Percentiles rank a stretch among this genome's conserved stretches.
Evolutionary conservation across 1,284 basidiomycete species (phyloP).

Genomic region (Fomitiporia mediterranea): DNA sequence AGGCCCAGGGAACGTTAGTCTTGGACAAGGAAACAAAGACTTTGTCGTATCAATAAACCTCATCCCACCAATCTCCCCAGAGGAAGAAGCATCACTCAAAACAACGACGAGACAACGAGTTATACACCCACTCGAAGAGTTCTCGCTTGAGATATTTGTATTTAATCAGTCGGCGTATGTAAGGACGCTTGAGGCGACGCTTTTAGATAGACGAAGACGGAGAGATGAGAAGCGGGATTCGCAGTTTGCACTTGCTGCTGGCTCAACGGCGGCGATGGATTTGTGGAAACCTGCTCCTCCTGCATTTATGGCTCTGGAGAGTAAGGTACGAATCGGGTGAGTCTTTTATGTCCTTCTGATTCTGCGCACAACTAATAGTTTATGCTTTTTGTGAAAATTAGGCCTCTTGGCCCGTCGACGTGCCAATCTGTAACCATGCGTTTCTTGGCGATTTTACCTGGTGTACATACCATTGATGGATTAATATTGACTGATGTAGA

Average conservation of each 20-base stretch:
- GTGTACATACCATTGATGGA: constrained; percentile 73
- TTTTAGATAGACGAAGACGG: constrained; percentile 50
- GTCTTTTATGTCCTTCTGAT: constrained; percentile 23
- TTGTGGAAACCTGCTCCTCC: constrained; percentile 39
- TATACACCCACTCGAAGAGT: constrained; percentile 70
- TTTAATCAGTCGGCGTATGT: constrained; percentile 81
- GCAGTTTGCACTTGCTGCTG: no score
- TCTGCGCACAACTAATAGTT: background rate
- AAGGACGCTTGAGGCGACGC: constrained; percentile 71
- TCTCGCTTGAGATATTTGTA: constrained; percentile 84
- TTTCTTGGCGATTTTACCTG: constrained; percentile 76
- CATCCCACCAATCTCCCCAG: constrained; percentile 31
- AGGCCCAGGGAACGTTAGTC: constrained; percentile 25
- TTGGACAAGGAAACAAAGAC: constrained; percentile 39
- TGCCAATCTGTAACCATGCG: constrained; percentile 86
- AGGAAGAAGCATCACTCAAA: constrained; percentile 21
- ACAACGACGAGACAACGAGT: constrained; percentile 31
- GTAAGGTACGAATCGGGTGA: constrained; percentile 77
- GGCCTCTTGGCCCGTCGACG: constrained; percentile 73
- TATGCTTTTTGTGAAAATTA: constrained; percentile 27
- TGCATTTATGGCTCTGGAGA: constrained; percentile 75
- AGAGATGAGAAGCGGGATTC: constrained; percentile 33
- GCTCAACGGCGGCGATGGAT: constrained; percentile 24
- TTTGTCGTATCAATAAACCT: constrained; percentile 75
- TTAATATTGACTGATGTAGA: constrained; percentile 73